A percentile compares a stretch with the other conserved stretches of the same genome.
Conservation (phyloP, 148 eudicot species). For the Fagopyrum tataricum region DNA sequence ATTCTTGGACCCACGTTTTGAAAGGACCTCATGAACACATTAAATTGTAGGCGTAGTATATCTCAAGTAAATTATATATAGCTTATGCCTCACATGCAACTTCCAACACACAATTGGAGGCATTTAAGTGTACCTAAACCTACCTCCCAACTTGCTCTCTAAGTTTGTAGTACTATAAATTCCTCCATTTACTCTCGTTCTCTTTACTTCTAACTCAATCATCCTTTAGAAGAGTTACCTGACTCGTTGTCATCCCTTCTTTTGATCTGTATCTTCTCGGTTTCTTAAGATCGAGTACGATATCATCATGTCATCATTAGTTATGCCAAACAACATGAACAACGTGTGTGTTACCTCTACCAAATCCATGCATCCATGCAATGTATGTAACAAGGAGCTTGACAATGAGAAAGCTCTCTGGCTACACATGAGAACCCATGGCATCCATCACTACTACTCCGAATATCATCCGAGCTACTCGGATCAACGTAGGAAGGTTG, state of each 20-base stretch:
- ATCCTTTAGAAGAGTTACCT: neutral
- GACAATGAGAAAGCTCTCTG: neutral
- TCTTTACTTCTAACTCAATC: neutral
- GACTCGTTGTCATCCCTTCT: neutral
- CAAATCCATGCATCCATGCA: neutral
- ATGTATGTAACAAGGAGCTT: constrained; percentile 1
- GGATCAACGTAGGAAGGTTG: neutral
- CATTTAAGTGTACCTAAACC: neutral
- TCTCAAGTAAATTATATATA: neutral
- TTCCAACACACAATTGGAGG: constrained; percentile 6
- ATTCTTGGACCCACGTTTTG: neutral
- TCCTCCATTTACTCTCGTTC: neutral
- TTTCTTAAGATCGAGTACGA: neutral
- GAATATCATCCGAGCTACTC: neutral
- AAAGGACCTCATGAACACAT: neutral
- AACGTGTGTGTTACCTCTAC: neutral
- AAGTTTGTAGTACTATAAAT: neutral
- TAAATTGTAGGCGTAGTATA: neutral
- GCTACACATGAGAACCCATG: neutral
- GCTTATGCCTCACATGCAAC: constrained; percentile 3
- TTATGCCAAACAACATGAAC: neutral
- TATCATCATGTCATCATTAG: neutral
- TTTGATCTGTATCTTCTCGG: neutral
- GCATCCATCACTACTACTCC: neutral
- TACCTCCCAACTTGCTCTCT: neutral